These are phyloP conservation scores for Naganishia friedmannii DNA, from an alignment of 768 basidiomycete genomes.

Conservation along the genomic window DNA sequence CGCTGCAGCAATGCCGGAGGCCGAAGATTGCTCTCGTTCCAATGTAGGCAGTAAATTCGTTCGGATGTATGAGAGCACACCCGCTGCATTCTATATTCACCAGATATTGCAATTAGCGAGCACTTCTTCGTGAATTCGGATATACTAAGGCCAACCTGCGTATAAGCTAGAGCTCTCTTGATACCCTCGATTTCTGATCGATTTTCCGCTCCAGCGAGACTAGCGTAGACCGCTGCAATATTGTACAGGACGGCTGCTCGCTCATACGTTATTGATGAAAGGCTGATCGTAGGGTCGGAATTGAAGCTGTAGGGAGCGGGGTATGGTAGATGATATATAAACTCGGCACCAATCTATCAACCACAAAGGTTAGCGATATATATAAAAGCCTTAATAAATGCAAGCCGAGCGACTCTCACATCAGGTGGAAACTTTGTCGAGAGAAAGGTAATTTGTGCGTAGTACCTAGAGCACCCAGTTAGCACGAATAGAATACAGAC, in stretches of 20 bases:
- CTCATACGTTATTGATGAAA: conserved; percentile 78
- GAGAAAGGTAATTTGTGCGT: conserved; percentile 81
- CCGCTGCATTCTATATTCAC: conserved; percentile 42
- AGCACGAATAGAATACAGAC: background rate
- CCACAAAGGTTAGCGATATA: background rate
- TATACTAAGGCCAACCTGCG: conserved; percentile 34
- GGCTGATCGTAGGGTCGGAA: conserved; percentile 60
- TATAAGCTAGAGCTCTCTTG: conserved; percentile 64
- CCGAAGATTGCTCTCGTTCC: conserved; percentile 36
- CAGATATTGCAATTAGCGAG: background rate
- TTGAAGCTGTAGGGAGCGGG: conserved; percentile 50
- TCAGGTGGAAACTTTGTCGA: conserved; percentile 79
- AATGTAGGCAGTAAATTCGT: conserved; percentile 41
- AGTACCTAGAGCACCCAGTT: conserved; percentile 62
- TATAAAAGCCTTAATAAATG: too few species aligned
- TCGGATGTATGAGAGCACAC: conserved; percentile 45
- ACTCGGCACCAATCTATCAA: conserved; percentile 44
- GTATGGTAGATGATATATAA: conserved; percentile 71
- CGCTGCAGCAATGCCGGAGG: background rate
- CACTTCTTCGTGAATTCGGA: background rate
- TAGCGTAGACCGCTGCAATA: conserved; percentile 78
- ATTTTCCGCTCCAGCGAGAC: conserved; percentile 64
- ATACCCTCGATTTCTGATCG: conserved; percentile 65
- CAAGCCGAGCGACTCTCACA: conserved; percentile 55
- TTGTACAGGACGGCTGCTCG: conserved; percentile 77